Base-by-base conservation (phyloP, 805 yeast genomes). In the Maudiozyma barnettii region DNA sequence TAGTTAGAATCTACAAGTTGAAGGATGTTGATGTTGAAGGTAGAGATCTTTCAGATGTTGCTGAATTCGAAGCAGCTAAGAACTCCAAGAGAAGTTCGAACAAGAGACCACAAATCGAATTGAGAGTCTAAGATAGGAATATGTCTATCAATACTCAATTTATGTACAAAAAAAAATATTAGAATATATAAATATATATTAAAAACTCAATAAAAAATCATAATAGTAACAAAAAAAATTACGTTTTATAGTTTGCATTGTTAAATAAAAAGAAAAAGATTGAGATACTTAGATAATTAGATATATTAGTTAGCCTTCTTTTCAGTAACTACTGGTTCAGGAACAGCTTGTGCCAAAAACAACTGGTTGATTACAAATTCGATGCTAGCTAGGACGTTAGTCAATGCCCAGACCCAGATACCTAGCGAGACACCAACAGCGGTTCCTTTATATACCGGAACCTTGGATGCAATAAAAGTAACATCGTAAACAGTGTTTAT, bases 1-100 rank as follows among this genome's bases (percentile, higher is more conserved):
- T 93, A 56, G 97, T 93, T 18, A 80, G 99, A 69, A 78, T 93
- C 51, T 93, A 87, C 72, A 85, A 88, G 73, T 85, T 93, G 55
- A 93, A 89, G 68, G 91, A 88, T 51, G 73, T 76, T 49, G 99
- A 93, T 66, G 79, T 78, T 51, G 78, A 86, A 54, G 99, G 98
- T 43, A 80, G 99, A 66, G 82, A 79, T 55, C 69, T 82, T 55
- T 70, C 71, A 38, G 71, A 74, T n/a, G 80, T 80, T 38, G 75
- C 82, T 30, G 69, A 65, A 26, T 77, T 77, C 51, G 81, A 78
- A 31, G 73, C 72, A 47, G 57, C 61, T 30, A 46, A 55, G 5
- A 57, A 58, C 50, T 63, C 66, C 43, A 47, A 53, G 39, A 46
- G 47, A 38, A 40, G 13, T 4, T 20, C 51, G 12, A 67, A 71